Percentiles rank a stretch among this genome's conserved stretches.
Evolutionary conservation across 768 basidiomycete species (phyloP).

Genomic region (Russula earlei): DNA sequence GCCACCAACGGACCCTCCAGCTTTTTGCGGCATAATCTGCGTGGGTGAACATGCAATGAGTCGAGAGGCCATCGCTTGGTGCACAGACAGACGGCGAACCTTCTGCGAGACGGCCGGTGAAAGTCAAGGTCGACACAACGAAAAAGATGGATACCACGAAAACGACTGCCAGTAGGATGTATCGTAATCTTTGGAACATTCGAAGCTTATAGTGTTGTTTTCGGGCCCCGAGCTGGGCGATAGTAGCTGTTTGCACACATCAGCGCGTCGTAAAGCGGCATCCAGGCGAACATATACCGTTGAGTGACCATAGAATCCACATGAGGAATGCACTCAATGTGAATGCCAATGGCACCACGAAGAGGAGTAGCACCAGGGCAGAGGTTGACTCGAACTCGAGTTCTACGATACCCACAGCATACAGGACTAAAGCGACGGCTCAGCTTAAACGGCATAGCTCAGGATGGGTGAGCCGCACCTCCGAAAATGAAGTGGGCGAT

Average conservation of each 20-base stretch:
- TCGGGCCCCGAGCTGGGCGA: slow-evolving; percentile 71
- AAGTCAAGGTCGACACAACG: slow-evolving; percentile 82
- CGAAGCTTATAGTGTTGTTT: slow-evolving; percentile 79
- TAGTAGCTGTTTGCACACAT: slow-evolving; percentile 59
- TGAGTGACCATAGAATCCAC: slow-evolving; percentile 90
- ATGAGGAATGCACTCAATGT: slow-evolving; percentile 92
- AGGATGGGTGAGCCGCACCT: slow-evolving; percentile 43
- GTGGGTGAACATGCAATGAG: neutral
- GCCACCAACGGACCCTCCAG: slow-evolving; percentile 90
- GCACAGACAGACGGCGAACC: too few relatives aligned
- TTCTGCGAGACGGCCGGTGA: slow-evolving; percentile 87
- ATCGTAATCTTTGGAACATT: slow-evolving; percentile 85
- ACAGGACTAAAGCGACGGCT: slow-evolving; percentile 49
- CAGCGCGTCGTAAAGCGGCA: neutral
- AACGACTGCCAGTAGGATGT: slow-evolving; percentile 76
- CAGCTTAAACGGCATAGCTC: neutral
- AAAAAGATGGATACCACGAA: slow-evolving; percentile 83
- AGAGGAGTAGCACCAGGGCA: slow-evolving; percentile 71
- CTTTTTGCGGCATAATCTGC: slow-evolving; percentile 86
- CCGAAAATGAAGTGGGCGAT: slow-evolving; percentile 88
- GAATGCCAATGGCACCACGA: slow-evolving; percentile 91
- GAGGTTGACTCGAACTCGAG: slow-evolving; percentile 88
- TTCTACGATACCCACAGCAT: slow-evolving; percentile 91
- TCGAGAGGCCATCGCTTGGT: too few relatives aligned
- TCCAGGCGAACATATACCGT: slow-evolving; percentile 39